Evolutionary conservation across 768 basidiomycete species (phyloP), one percentile per base, ranked within the genome.

Genomic region (Podaxis rugospora): DNA sequence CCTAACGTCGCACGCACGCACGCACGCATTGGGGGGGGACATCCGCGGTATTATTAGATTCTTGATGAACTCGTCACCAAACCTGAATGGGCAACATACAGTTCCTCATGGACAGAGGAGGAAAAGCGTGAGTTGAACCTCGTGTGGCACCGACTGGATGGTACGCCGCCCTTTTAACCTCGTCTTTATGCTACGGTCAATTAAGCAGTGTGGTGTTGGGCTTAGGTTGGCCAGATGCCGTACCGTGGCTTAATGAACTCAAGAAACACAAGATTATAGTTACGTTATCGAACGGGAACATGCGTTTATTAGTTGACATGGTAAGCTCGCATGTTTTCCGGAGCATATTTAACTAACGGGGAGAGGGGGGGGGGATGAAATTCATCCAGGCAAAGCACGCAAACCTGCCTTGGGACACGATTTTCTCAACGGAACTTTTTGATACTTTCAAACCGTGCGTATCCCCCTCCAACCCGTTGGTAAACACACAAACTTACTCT

Each of bases 401-500:
- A 2, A 74, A 79, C 16, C 71, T 89, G 3, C 86, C 87, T 0
- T 88, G 85, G 87, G 86, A 89, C 59, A 75, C 76, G 1, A 71
- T 89, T 21, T 78, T 90, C 58, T 86, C 86, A 0, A 73, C 80
- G 1, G 85, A 87, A 58, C 71, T 89, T 16, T 84, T 88, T 52
- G 74, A 76, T 7, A 79, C 81, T 0, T 89, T 81, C 75, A 89
- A 90, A 67, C 85, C 88, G 87, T 88, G 47, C 40, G 83, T 71
- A 39, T 35, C 36, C 36, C 39, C 6, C 32, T 53, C 49, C 11
- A 52, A 16, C 58, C 42, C 35, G 11, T 35, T 25, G 21, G 21
- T 21, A 21, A 47, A 11, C 32, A 2, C n/a, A 21, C 42, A 9
- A 9, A 44, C 0, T 9, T n/a, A 28, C 28, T 3, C 23, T 16